phyloP scores from a whole-genome alignment of 495 filamentous ascomycete species.

The Talaromyces liani region DNA sequence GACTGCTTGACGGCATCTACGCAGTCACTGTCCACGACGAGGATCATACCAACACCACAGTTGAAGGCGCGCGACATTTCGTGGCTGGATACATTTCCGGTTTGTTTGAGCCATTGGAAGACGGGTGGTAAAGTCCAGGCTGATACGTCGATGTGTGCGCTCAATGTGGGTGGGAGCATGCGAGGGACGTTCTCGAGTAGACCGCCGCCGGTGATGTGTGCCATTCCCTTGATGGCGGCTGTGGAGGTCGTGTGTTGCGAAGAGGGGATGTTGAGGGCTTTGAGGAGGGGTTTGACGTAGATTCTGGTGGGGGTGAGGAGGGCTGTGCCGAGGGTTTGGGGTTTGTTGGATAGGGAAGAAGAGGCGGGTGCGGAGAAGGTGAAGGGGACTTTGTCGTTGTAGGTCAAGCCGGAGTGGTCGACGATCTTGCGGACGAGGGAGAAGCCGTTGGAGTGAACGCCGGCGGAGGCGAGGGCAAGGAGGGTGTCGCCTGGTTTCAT shows the following conservation, averaged over 20 bases:
- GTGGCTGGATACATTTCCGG: constrained; percentile 59
- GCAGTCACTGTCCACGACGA: constrained; percentile 59
- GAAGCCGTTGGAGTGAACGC: constrained; percentile 92
- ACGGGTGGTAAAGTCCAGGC: constrained; percentile 67
- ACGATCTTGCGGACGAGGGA: constrained; percentile 87
- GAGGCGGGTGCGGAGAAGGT: constrained; percentile 20
- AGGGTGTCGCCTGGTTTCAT: constrained; percentile 82
- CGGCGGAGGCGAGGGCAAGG: constrained; percentile 73
- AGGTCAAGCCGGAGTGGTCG: constrained; percentile 58
- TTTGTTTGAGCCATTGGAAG: constrained; percentile 75
- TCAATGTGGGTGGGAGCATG: constrained; percentile 72
- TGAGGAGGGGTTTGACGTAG: constrained; percentile 69
- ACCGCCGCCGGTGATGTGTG: constrained; percentile 94
- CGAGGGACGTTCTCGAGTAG: constrained; percentile 87
- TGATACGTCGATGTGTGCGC: constrained; percentile 67
- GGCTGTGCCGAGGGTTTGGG: constrained; percentile 55
- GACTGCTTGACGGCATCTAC: constrained; percentile 38
- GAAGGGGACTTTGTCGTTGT: constrained; percentile 68
- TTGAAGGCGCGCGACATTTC: constrained; percentile 96
- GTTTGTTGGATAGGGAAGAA: constrained; percentile 13
- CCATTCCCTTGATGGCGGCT: constrained; percentile 86
- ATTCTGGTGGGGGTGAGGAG: constrained; percentile 75
- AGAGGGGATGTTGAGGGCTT: constrained; percentile 36
- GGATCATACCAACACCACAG: constrained; percentile 85
- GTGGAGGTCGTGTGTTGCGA: constrained; percentile 43